Evolutionary conservation across 2,329 filamentous ascomycete genomes (phyloP).

Genomic region (Ophiostoma piceae): DNA sequence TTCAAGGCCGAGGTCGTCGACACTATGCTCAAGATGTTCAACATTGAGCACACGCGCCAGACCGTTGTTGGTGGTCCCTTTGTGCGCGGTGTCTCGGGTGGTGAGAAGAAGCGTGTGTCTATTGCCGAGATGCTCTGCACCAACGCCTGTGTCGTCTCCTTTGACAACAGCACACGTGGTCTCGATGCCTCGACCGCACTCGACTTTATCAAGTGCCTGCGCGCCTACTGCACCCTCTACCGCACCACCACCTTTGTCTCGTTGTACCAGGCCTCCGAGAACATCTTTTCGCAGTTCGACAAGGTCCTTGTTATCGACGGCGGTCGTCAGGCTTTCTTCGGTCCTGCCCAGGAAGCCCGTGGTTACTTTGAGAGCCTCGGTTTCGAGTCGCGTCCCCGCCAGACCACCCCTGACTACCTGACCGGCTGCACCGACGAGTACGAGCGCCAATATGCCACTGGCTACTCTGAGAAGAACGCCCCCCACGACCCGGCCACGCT

Average conservation of each 20-base stretch:
- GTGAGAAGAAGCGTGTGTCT: conserved; percentile 72
- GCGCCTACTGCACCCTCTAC: conserved; percentile 78
- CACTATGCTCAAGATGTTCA: conserved; percentile 83
- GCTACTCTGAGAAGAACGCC: conserved; percentile 59
- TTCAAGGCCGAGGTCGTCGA: conserved; percentile 74
- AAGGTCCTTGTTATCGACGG: conserved; percentile 78
- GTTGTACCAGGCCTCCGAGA: conserved; percentile 79
- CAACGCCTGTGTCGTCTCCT: conserved; percentile 63
- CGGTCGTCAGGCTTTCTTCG: conserved; percentile 71
- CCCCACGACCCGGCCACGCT: conserved; percentile 65
- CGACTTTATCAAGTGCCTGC: conserved; percentile 56
- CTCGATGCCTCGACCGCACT: conserved; percentile 53
- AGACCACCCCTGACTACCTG: conserved; percentile 76
- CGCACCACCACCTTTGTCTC: conserved; percentile 80
- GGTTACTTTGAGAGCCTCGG: conserved; percentile 72
- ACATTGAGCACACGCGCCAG: conserved; percentile 80
- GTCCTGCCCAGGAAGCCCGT: conserved; percentile 61
- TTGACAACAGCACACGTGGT: conserved; percentile 62
- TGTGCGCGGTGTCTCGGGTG: conserved; percentile 72
- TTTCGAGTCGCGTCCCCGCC: conserved; percentile 66
- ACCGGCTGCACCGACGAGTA: conserved; percentile 81
- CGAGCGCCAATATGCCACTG: conserved; percentile 69
- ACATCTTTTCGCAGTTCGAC: conserved; percentile 73
- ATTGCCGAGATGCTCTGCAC: conserved; percentile 81
- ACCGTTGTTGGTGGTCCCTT: conserved; percentile 82